These are phyloP conservation scores for Coffea canephora DNA, from an alignment of 257 asterid species.

Conservation along the genomic window DNA sequence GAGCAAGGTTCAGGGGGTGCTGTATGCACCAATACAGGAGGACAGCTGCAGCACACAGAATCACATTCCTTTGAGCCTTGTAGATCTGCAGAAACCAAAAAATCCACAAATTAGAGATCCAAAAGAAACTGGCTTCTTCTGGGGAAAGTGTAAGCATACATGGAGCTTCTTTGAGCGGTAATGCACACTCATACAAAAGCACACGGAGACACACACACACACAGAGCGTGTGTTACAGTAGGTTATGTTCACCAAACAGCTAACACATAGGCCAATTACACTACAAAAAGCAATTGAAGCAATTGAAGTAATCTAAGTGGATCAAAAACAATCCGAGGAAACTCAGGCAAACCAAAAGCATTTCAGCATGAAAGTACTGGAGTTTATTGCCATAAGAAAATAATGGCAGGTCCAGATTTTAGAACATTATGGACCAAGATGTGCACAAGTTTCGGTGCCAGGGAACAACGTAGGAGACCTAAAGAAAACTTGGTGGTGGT, in stretches of 20 bases:
- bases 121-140: neutral
- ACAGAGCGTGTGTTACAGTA: neutral
- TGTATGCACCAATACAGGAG: constrained; percentile 67
- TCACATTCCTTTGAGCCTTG: constrained; percentile 86
- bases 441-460: neutral
- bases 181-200: neutral
- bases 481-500: neutral
- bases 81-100: constrained; percentile 49
- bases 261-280: neutral
- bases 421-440: neutral
- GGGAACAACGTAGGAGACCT: no score
- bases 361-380: neutral
- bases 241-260: neutral
- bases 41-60: constrained; percentile 64
- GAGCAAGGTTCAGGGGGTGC: neutral
- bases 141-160: neutral
- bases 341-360: neutral
- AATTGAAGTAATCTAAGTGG: neutral
- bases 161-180: neutral
- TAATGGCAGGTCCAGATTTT: neutral
- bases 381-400: neutral
- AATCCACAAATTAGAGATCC: neutral
- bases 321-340: neutral
- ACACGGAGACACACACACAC: neutral
- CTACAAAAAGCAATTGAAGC: neutral